Base-by-base conservation (phyloP, 1,284 basidiomycete species). In the Ceratorhiza oryzae-sativae region DNA sequence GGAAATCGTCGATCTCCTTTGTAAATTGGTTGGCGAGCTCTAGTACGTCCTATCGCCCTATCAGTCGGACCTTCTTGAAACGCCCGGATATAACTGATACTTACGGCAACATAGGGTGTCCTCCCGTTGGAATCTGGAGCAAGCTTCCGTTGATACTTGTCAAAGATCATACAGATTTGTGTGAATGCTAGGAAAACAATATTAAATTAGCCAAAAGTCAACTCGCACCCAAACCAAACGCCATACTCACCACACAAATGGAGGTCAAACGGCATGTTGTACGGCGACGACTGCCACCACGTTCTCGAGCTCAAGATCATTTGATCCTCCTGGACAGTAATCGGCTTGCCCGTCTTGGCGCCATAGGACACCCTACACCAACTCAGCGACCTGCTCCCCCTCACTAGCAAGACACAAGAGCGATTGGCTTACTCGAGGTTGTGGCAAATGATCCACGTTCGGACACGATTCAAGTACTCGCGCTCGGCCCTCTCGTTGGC, bases 201-300 rank as follows among this genome's bases (percentile, higher is more conserved):
- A 34, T 3, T n/a, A 36, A 56, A 32, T 20, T 42, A 30, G 53
- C 41, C 67, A 70, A 15, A 12, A 25, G 9, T 36, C 15, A 2
- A 32, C 20, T 9, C 6, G 1, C 27, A 1, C 18, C 12, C 42
- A 30, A 0, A 20, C 18, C n/a, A 5, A 30, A 46, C 25, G n/a
- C 3, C 4, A n/a, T 18, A 70, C 67, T 10, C 30, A 70, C 67
- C 67, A 70, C 67, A 70, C n/a, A 70, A 46, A 48, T 70, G 67
- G 48, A 70, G 46, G 25, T 70, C 67, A 42, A 45, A 70, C 8
- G 36, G 9, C 39, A 32, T 46, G 41, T 46, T 42, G 67, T 46
- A 70, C 5, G 23, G 25, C 2, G 53, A 58, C 41, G 67, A 46
- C 42, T 58, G 1, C 67, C 67, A 70, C 67, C 67, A 70, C 15